phyloP scores from a whole-genome alignment of 768 basidiomycete species.

The Kwoniella newhampshirensis region DNA sequence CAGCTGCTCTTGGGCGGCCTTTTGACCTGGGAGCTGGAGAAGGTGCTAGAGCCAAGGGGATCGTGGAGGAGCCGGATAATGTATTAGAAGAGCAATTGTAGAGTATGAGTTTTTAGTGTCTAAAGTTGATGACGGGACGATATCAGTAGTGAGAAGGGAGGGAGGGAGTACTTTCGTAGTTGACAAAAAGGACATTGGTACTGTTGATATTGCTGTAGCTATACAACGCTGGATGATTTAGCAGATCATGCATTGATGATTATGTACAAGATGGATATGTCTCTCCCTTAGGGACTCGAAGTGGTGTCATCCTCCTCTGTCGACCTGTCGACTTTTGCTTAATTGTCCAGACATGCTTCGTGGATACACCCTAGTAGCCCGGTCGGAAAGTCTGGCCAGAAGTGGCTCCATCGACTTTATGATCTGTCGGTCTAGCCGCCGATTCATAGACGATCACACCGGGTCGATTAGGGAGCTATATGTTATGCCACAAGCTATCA shows the following conservation, averaged over 20 bases:
- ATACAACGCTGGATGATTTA: too few relatives aligned
- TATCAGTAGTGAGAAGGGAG: too few relatives aligned
- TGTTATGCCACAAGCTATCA: not conserved
- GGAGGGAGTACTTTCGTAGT: too few relatives aligned
- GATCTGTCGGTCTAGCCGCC: conserved; percentile 82
- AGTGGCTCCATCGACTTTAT: conserved; percentile 54
- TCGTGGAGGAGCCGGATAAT: conserved; percentile 4
- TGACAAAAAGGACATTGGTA: too few relatives aligned
- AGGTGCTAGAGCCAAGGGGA: not conserved
- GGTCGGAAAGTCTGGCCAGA: conserved; percentile 21
- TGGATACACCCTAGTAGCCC: conserved; percentile 5
- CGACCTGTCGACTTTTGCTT: too few relatives aligned
- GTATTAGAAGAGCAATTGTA: conserved; percentile 14
- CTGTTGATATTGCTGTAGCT: too few relatives aligned
- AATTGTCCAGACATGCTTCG: not conserved
- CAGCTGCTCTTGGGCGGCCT: not conserved
- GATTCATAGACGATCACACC: conserved; percentile 84
- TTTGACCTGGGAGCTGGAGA: not conserved
- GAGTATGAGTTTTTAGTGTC: too few relatives aligned
- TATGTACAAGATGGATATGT: too few relatives aligned
- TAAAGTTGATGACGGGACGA: too few relatives aligned
- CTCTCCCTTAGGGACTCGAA: too few relatives aligned
- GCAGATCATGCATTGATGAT: too few relatives aligned
- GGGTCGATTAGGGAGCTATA: conserved; percentile 71
- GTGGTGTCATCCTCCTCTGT: too few relatives aligned